Conservation (phyloP, 1,139 yeast genomes). For the Starmera stellimalicola region DNA sequence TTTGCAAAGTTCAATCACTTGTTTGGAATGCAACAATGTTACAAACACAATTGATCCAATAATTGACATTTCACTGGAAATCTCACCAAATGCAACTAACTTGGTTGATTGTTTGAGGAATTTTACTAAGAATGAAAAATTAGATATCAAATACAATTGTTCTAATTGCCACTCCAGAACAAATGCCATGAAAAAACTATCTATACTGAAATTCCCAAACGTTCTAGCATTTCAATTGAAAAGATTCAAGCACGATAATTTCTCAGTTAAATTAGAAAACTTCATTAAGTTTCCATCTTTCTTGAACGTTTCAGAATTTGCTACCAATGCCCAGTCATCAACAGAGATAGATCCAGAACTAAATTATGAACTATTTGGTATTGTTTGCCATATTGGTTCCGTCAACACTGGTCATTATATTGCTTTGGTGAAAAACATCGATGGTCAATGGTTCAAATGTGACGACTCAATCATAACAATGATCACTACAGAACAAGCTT, state of each 20-base stretch:
- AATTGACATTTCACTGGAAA: slow-evolving; percentile 80
- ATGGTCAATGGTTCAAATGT: slow-evolving; percentile 79
- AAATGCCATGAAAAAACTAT: slow-evolving; percentile 62
- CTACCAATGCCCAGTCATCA: slow-evolving; percentile 9
- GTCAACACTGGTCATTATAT: slow-evolving; percentile 94
- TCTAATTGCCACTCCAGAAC: slow-evolving; percentile 50
- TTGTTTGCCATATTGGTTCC: slow-evolving; percentile 83
- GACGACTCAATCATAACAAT: slow-evolving; percentile 83
- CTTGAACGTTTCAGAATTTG: slow-evolving; percentile 60
- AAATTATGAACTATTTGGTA: slow-evolving; percentile 73
- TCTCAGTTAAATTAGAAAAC: slow-evolving; percentile 67
- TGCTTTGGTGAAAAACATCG: slow-evolving; percentile 60
- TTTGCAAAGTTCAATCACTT: slow-evolving; percentile 63
- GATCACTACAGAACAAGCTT: slow-evolving; percentile 55
- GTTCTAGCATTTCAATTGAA: slow-evolving; percentile 80
- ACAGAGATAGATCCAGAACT: slow-evolving; percentile 24
- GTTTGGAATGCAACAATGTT: slow-evolving; percentile 56
- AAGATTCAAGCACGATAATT: slow-evolving; percentile 62
- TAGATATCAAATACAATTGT: slow-evolving; percentile 71
- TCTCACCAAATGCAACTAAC: slow-evolving; percentile 30
- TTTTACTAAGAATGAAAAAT: slow-evolving; percentile 67
- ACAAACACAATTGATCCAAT: slow-evolving; percentile 79
- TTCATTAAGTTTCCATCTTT: slow-evolving; percentile 65
- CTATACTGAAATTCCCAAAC: slow-evolving; percentile 60
- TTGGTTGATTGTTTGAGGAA: slow-evolving; percentile 61